Evolutionary conservation across 805 yeast genomes (phyloP), one percentile per base, ranked within the genome.

Genomic region (Ogataea zsoltii): DNA sequence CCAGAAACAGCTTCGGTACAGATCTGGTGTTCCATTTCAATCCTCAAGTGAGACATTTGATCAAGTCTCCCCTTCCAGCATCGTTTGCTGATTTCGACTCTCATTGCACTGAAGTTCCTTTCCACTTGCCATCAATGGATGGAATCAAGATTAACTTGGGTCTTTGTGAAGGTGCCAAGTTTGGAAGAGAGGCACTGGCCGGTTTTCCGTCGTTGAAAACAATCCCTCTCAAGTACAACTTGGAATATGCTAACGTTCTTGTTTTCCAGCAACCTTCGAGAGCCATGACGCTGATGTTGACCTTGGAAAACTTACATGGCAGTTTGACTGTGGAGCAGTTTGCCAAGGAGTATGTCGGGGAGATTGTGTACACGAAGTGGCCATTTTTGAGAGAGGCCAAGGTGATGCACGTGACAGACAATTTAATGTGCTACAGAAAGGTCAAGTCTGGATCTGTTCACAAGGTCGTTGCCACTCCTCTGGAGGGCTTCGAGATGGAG

Each of bases 201-300:
- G 97, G 98, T 1, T 94, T 94, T 76, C 98, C 99, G 41, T 73
- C 92, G 12, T 73, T 94, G 58, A 67, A 78, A 38, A 80, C 95
- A 0, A 65, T 94, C 36, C 84, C 89, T 6, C 84, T 82, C 58
- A 62, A 70, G 0, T 65, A 72, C 3, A 70, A 75, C 39, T 65
- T 91, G 52, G 75, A 74, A 35, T 70, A 74, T 49, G 84, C 82
- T 48, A 86, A 83, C 50, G 82, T 89, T 11, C 68, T 76, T 46
- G 85, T 94, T 2, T 94, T 94, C 69, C 89, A 90, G 58, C 85
- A 79, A 58, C 94, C 96, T 2, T 81, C 96, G 1, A 79, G 83
- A 56, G 85, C 91, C 16, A 90, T 85, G 54, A 88, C 97, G 0
- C 76, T 91, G 73, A 77, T 90, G 26, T 69, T 94, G 51, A 70